Evolutionary conservation across 371 early-diverging fungal genomes (phyloP).

Genomic region (Scutellospora calospora): DNA sequence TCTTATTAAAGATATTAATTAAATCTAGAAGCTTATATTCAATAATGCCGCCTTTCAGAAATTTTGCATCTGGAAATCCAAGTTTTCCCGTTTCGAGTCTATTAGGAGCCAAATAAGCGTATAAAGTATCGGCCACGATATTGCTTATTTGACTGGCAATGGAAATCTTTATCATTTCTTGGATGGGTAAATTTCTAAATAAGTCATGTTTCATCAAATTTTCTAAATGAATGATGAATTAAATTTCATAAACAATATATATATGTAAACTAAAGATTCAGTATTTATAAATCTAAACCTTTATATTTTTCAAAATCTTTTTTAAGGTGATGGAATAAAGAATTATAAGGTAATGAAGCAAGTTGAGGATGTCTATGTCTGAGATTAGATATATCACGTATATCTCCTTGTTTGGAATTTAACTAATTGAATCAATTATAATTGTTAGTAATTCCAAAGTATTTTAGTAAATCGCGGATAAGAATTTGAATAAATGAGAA

Average conservation of each 20-base stretch:
- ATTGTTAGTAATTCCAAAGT: too few species aligned
- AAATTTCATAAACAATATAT: slow-evolving; percentile 35
- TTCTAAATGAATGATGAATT: slow-evolving; percentile 44
- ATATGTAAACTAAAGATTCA: slow-evolving; percentile 42
- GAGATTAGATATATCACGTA: slow-evolving; percentile 74
- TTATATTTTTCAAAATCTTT: slow-evolving; percentile 65
- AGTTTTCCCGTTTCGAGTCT: slow-evolving; percentile 60
- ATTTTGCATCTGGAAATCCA: slow-evolving; percentile 68
- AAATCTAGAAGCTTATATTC: slow-evolving; percentile 72
- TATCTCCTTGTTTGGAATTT: slow-evolving; percentile 68
- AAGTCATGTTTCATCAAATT: slow-evolving; percentile 62
- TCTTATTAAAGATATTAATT: slow-evolving; percentile 76
- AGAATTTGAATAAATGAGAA: slow-evolving; percentile 9
- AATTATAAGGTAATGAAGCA: slow-evolving; percentile 68
- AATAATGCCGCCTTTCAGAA: slow-evolving; percentile 75
- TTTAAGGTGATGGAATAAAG: slow-evolving; percentile 63
- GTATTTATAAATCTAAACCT: slow-evolving; percentile 47
- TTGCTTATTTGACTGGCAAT: slow-evolving; percentile 75
- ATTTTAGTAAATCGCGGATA: too few species aligned
- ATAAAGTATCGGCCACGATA: slow-evolving; percentile 79
- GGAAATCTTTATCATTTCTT: slow-evolving; percentile 76
- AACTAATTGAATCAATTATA: slow-evolving; percentile 48
- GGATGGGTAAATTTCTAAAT: slow-evolving; percentile 64
- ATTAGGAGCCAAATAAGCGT: slow-evolving; percentile 75
- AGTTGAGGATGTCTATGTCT: slow-evolving; percentile 79